Evolutionary conservation across 805 yeast species (phyloP).

Genomic region (Candida nanaspora): DNA sequence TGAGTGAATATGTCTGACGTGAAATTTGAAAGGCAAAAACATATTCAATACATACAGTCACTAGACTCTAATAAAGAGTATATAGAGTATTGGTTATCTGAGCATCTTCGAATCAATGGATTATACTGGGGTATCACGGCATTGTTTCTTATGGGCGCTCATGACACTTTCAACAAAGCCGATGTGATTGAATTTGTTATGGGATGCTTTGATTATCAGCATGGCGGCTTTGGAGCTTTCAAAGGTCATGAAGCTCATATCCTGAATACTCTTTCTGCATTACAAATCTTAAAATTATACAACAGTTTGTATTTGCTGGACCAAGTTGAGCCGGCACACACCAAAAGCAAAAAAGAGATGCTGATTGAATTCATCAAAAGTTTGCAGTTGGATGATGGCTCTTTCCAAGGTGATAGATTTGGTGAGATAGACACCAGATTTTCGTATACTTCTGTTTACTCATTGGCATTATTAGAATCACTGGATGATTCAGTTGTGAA

Average conservation of each 20-base stretch:
- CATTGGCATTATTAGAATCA: conserved; percentile 61
- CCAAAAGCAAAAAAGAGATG: conserved; percentile 20
- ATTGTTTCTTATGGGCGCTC: conserved; percentile 48
- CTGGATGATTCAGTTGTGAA: conserved; percentile 40
- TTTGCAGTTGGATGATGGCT: conserved; percentile 56
- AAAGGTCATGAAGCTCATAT: conserved; percentile 88
- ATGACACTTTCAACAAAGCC: conserved; percentile 48
- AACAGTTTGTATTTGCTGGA: conserved; percentile 44
- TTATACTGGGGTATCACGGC: conserved; percentile 94
- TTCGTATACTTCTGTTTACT: conserved; percentile 72
- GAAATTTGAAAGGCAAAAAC: conserved; percentile 35
- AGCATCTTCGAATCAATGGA: conserved; percentile 86
- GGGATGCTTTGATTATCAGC: conserved; percentile 47
- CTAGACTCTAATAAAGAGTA: conserved; percentile 50
- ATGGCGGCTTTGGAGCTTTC: conserved; percentile 86
- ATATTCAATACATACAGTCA: conserved; percentile 47
- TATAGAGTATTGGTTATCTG: conserved; percentile 80
- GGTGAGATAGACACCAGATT: conserved; percentile 94
- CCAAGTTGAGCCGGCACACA: conserved; percentile 6
- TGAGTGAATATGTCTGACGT: no score
- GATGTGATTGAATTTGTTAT: conserved; percentile 65
- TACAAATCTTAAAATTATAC: conserved; percentile 70
- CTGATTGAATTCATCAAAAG: conserved; percentile 31
- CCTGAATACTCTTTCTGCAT: conserved; percentile 75
- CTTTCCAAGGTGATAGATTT: conserved; percentile 82